Evolutionary conservation across 148 eudicot genomes (phyloP).

Genomic region (Diospyros lotus): DNA sequence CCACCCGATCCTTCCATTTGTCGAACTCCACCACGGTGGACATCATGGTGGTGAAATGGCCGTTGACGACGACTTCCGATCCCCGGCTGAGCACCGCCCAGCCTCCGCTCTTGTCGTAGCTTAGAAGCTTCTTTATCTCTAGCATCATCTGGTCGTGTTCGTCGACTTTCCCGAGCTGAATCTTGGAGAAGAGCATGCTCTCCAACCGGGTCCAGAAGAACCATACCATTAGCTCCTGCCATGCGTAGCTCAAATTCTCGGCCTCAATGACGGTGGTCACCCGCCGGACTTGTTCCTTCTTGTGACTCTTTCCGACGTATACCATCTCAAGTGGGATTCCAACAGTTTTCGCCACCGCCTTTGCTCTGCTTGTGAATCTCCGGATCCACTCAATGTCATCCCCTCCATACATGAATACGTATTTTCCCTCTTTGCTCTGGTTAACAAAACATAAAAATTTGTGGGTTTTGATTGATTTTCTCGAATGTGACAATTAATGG

Average conservation of each 20-base stretch:
- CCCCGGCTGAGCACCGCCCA: constrained; percentile 56
- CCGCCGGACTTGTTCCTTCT: constrained; percentile 19
- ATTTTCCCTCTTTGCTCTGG: constrained; percentile 40
- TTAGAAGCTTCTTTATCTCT: constrained; percentile 44
- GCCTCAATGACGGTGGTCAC: constrained; percentile 23
- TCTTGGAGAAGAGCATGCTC: constrained; percentile 65
- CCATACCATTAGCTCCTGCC: constrained; percentile 50
- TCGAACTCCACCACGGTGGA: constrained; percentile 16
- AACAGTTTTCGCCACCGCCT: constrained; percentile 16
- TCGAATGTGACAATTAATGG: not conserved
- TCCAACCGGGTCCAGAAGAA: constrained; percentile 63
- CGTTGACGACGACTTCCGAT: constrained; percentile 28
- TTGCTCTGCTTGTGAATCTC: constrained; percentile 12
- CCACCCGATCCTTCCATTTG: constrained; percentile 32
- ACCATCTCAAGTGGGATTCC: constrained; percentile 41
- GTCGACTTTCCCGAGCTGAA: constrained; percentile 29
- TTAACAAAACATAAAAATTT: no score
- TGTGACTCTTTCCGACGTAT: constrained; percentile 38
- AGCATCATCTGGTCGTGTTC: constrained; percentile 36
- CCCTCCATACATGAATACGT: constrained; percentile 48
- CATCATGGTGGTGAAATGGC: constrained; percentile 25
- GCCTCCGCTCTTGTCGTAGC: constrained; percentile 41
- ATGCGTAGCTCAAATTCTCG: constrained; percentile 43
- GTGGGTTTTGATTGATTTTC: no score
- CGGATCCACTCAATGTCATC: constrained; percentile 36